phyloP scores from a whole-genome alignment of 2,329 filamentous ascomycete genomes.

The Fusarium torulosum region DNA sequence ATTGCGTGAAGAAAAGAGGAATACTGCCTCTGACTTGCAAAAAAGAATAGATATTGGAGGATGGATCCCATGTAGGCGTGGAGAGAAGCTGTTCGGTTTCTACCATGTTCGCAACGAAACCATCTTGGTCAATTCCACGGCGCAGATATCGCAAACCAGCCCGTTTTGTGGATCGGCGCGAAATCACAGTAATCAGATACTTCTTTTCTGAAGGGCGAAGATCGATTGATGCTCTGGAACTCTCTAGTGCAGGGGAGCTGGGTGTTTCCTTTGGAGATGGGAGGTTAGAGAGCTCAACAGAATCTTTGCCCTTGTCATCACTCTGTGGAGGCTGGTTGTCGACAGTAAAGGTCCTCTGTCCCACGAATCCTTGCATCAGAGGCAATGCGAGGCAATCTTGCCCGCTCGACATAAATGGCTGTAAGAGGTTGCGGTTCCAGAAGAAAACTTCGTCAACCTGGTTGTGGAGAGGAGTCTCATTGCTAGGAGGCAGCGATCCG shows the following conservation, averaged over 20 bases:
- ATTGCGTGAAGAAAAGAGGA: slow-evolving; percentile 94
- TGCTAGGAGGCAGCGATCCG: slow-evolving; percentile 34
- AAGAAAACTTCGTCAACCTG: slow-evolving; percentile 85
- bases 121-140: slow-evolving; percentile 90
- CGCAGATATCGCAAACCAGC: slow-evolving; percentile 91
- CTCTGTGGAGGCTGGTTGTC: slow-evolving; percentile 70
- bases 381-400: slow-evolving; percentile 80
- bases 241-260: slow-evolving; percentile 45
- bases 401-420: slow-evolving; percentile 79
- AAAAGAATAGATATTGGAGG: slow-evolving; percentile 80
- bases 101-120: slow-evolving; percentile 88
- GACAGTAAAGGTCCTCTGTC: slow-evolving; percentile 83
- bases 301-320: slow-evolving; percentile 61
- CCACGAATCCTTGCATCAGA: slow-evolving; percentile 93
- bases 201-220: slow-evolving; percentile 63
- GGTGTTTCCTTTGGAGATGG: slow-evolving; percentile 48
- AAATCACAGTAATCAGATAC: slow-evolving; percentile 89
- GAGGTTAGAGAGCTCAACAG: slow-evolving; percentile 60
- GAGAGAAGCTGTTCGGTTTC: slow-evolving; percentile 97
- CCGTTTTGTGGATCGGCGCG: slow-evolving; percentile 86
- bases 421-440: slow-evolving; percentile 85
- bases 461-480: slow-evolving; percentile 70
- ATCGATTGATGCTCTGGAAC: slow-evolving; percentile 53
- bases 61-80: slow-evolving; percentile 71
- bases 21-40: slow-evolving; percentile 91